These are phyloP conservation scores for Coleophoma cylindrospora DNA, from an alignment of 2,329 filamentous ascomycete genomes.

Conservation along the genomic window DNA sequence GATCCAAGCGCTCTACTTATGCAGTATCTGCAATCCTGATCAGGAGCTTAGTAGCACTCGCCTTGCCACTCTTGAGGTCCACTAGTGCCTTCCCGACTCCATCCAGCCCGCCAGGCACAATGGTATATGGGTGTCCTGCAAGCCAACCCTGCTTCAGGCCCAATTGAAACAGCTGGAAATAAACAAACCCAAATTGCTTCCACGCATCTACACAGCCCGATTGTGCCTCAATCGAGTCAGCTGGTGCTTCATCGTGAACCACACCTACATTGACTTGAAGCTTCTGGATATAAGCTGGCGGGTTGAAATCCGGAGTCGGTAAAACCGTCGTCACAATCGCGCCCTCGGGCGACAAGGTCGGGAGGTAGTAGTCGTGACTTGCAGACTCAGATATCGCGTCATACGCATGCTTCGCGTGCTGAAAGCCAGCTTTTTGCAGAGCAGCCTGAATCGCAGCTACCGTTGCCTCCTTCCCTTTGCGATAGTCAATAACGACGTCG, in stretches of 20 bases:
- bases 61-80: background rate
- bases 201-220: background rate
- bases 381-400: background rate
- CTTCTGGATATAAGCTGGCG: background rate
- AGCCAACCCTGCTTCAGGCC: background rate
- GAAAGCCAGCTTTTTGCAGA: background rate
- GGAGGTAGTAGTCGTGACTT: background rate
- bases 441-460: constrained; percentile 3
- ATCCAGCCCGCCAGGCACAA: background rate
- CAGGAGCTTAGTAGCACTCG: background rate
- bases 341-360: background rate
- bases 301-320: background rate
- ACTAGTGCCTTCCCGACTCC: background rate
- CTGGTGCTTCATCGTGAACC: background rate
- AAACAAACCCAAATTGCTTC: background rate
- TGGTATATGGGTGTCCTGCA: background rate
- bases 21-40: background rate
- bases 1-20: no score
- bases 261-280: background rate
- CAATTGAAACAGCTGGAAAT: background rate
- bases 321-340: background rate
- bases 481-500: constrained; percentile 49
- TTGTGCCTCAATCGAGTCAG: no score
- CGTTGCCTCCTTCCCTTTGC: constrained; percentile 36
- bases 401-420: background rate